Conservation (phyloP, 169 alveolate species). For the Eimeria nieschulzi region DNA sequence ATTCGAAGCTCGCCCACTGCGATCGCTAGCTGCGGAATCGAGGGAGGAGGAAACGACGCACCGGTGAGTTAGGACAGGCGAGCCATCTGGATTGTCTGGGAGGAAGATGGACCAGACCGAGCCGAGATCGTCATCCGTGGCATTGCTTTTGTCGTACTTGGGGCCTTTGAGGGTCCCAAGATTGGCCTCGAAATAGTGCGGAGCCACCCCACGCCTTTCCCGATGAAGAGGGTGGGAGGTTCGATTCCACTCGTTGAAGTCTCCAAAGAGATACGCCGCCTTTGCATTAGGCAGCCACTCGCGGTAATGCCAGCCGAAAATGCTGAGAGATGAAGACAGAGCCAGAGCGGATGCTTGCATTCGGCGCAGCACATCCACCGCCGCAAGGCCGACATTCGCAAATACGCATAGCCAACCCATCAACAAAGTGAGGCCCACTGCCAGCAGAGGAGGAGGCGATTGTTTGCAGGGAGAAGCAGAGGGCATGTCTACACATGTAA, state of each 20-base stretch:
- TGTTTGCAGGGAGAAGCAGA: background rate
- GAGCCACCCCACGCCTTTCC: constrained; percentile 61
- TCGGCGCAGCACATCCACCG: background rate
- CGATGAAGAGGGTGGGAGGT: constrained; percentile 78
- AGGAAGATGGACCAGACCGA: constrained; percentile 63
- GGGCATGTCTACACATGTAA: background rate
- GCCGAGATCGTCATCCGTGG: constrained; percentile 2
- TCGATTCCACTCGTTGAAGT: constrained; percentile 82
- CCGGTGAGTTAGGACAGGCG: constrained; percentile 67
- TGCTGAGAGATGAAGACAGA: constrained; percentile 12
- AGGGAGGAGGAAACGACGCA: background rate
- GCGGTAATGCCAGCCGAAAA: constrained; percentile 70
- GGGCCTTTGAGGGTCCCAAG: constrained; percentile 25
- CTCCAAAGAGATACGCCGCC: constrained; percentile 82
- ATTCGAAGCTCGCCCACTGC: too few relatives aligned
- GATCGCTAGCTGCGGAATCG: too few relatives aligned
- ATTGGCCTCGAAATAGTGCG: constrained; percentile 59
- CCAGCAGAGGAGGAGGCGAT: too few relatives aligned
- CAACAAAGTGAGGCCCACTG: too few relatives aligned
- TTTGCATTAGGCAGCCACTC: constrained; percentile 81
- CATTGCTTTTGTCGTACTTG: background rate
- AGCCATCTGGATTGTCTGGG: constrained; percentile 63
- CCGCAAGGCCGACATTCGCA: background rate
- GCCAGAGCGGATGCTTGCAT: background rate
- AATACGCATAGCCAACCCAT: background rate